Evolutionary conservation across 116 monocot species (phyloP).

Genomic region (Posidonia oceanica): DNA sequence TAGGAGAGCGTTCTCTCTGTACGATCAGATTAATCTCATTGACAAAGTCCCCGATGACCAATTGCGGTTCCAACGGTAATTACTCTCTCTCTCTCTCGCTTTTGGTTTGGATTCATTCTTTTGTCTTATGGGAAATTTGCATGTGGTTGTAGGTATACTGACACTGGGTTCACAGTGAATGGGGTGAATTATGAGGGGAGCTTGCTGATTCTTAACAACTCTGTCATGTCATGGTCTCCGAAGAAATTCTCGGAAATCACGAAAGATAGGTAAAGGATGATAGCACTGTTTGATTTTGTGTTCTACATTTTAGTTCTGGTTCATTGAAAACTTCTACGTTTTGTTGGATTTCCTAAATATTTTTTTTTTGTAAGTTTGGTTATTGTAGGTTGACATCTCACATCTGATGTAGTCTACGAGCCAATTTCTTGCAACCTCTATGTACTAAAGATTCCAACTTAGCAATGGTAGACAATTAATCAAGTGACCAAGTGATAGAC

Average conservation of each 20-base stretch:
- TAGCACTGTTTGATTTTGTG: neutral
- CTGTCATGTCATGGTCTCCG: constrained; percentile 80
- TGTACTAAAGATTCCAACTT: too few species aligned
- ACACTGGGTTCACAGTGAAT: constrained; percentile 91
- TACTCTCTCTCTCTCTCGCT: neutral
- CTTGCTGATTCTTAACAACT: constrained; percentile 73
- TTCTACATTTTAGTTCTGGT: too few species aligned
- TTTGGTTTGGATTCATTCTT: neutral
- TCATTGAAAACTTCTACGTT: too few species aligned
- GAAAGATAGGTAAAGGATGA: constrained; percentile 45
- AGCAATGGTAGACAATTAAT: too few species aligned
- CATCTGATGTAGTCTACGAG: too few species aligned
- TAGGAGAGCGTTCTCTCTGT: constrained; percentile 88
- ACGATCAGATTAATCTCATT: constrained; percentile 98
- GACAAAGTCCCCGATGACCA: constrained; percentile 82
- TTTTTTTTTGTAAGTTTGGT: too few species aligned
- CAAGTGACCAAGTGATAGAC: too few species aligned
- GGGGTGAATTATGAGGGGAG: constrained; percentile 75
- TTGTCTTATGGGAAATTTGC: neutral
- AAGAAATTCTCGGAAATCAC: constrained; percentile 79
- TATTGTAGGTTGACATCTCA: too few species aligned
- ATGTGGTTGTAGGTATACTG: constrained; percentile 47
- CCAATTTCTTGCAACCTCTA: too few species aligned
- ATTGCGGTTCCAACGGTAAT: constrained; percentile 71
- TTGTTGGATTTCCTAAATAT: too few species aligned